Evolutionary conservation across 371 early-diverging fungal species (phyloP).

Genomic region (Syncephalastrum sp.): DNA sequence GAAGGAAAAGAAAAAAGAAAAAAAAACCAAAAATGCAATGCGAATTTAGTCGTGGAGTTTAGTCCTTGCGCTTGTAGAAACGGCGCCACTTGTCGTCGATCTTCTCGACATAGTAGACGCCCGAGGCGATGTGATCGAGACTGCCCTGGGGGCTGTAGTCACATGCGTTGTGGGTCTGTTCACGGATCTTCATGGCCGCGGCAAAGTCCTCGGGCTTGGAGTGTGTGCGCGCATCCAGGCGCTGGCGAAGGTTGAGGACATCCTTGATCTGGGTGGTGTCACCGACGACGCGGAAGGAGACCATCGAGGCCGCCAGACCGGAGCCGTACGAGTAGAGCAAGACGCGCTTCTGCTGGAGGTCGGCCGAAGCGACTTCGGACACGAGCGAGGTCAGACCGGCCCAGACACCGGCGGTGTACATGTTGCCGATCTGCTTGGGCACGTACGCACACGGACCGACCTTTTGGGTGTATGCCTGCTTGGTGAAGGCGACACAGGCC

Average conservation of each 20-base stretch:
- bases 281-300: conserved; percentile 80
- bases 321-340: conserved; percentile 96
- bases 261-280: conserved; percentile 62
- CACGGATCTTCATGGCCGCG: conserved; percentile 83
- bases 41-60: conserved; percentile 9
- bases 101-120: conserved; percentile 83
- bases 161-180: conserved; percentile 80
- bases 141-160: conserved; percentile 78
- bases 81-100: conserved; percentile 94
- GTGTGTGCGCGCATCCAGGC: conserved; percentile 74
- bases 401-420: conserved; percentile 96
- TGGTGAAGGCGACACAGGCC: conserved; percentile 79
- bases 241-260: conserved; percentile 65
- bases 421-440: conserved; percentile 94
- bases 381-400: conserved; percentile 85
- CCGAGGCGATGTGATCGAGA: conserved; percentile 53
- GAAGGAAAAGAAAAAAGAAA: background rate
- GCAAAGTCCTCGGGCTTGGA: conserved; percentile 80
- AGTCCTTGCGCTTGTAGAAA: conserved; percentile 71
- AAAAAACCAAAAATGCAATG: conserved; percentile 7
- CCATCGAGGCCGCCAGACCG: conserved; percentile 94
- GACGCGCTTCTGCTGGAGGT: conserved; percentile 82
- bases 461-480: conserved; percentile 72
- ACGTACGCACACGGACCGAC: conserved; percentile 80
- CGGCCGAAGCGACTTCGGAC: conserved; percentile 65